Evolutionary conservation across 495 filamentous ascomycete species (phyloP), one percentile per base, ranked within the genome.

Genomic region (Hypoxylon fragiforme): DNA sequence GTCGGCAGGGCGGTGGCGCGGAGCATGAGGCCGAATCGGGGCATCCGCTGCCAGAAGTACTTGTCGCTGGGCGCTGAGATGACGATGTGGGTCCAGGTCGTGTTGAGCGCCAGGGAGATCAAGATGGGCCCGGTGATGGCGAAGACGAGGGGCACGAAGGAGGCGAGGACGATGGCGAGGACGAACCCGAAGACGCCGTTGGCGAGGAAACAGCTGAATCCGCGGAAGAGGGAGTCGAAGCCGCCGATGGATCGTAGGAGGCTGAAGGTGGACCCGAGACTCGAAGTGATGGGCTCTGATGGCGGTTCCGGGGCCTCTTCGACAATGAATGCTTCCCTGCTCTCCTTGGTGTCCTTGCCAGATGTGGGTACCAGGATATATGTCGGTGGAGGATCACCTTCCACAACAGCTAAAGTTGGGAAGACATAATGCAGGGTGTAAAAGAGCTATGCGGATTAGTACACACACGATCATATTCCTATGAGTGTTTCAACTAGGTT

Each of bases 341-440:
- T 21, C 28, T 30, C 42, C 31, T 43, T 38, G 20, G 18, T 38
- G 6, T 58, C 65, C 20, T 51, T 46, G 34, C 40, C 14, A 40
- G 42, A 22, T 13, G 34, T 18, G 34, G 34, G 34, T 6, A 74
- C 26, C 15, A 66, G 49, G 28, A 67, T 63, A 42, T 77, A 76
- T 8, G 60, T 63, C 5, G 67, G 62, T 8, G 74, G 71, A 41
- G 60, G 60, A 6, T 70, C 71, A 45, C 74, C 72, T 50, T 77
- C 74, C 37, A 76, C 53, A 20, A 70, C 67, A 21, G 73, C 64
- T 14, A 77, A 66, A 19, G 59, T 61, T 4, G 68, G 70, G 47
- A 67, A 68, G 44, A 75, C 16, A 18, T 43, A 3, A 26, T 41
- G 36, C 4, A 75, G 42, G n/a, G 69, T 70, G 57, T 77, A 77